Percentiles rank a stretch among this genome's conserved stretches.
These are phyloP conservation scores for Metarhizium humberi DNA, from an alignment of 2,329 filamentous ascomycete species.

Conservation along the genomic window DNA sequence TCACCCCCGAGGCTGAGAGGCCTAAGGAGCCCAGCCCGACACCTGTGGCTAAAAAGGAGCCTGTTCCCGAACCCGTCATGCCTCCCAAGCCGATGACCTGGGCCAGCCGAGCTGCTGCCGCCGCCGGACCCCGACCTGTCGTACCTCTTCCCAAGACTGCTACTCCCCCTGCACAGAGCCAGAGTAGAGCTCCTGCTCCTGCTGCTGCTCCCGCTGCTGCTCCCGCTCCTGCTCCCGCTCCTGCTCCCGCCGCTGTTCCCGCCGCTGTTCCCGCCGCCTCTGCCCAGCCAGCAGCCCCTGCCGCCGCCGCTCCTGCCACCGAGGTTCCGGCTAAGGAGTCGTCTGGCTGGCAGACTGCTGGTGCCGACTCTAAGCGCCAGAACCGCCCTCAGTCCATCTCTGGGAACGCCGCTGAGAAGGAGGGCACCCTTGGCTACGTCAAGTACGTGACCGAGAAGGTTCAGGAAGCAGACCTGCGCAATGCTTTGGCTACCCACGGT, in stretches of 20 bases:
- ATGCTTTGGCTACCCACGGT: conserved; percentile 62
- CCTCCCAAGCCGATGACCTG: conserved; percentile 59
- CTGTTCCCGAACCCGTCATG: conserved; percentile 35
- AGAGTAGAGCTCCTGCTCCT: conserved; percentile 45
- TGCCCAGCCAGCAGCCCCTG: conserved; percentile 16
- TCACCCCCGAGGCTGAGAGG: conserved; percentile 50
- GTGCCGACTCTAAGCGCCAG: conserved; percentile 75
- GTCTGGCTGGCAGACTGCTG: conserved; percentile 74
- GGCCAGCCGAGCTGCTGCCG: conserved; percentile 60
- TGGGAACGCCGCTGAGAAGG: conserved; percentile 54
- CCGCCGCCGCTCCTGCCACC: conserved; percentile 27
- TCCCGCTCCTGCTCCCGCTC: conserved; percentile 34
- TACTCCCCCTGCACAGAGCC: conserved; percentile 35
- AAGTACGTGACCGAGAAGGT: conserved; percentile 93
- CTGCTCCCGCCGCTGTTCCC: conserved; percentile 14
- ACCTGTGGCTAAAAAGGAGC: conserved; percentile 37
- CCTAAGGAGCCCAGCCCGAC: conserved; percentile 54
- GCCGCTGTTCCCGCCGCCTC: conserved; percentile 23
- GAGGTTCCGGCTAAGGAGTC: conserved; percentile 40
- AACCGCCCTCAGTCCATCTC: conserved; percentile 61
- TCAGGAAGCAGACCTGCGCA: conserved; percentile 61
- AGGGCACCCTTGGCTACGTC: conserved; percentile 78
- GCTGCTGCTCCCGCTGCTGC: conserved; percentile 42
- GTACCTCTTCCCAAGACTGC: conserved; percentile 50
- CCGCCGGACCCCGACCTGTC: conserved; percentile 43